Evolutionary conservation across 371 early-diverging fungal species (phyloP).

Genomic region (Mucor saturninus): DNA sequence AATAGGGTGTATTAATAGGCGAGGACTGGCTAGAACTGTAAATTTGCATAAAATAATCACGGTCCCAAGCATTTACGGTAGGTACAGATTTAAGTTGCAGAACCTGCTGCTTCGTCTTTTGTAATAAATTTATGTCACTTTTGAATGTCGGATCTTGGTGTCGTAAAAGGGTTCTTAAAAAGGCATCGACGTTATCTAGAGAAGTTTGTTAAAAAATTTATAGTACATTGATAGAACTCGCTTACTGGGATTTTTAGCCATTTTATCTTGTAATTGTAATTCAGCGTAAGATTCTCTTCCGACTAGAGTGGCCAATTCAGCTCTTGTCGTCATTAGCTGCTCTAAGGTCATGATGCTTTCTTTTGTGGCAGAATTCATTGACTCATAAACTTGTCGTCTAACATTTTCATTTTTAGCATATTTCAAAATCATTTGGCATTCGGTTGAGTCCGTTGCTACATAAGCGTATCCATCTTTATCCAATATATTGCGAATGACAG

Average conservation of each 20-base stretch:
- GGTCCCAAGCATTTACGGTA: conserved; percentile 77
- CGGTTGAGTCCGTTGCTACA: conserved; percentile 59
- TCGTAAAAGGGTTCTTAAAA: conserved; percentile 71
- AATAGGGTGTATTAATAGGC: conserved; percentile 58
- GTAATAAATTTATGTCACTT: conserved; percentile 54
- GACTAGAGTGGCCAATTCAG: conserved; percentile 76
- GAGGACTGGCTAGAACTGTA: conserved; percentile 27
- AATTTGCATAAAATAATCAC: conserved; percentile 67
- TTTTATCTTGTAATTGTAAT: conserved; percentile 87
- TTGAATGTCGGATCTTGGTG: conserved; percentile 58
- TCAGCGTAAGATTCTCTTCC: conserved; percentile 84
- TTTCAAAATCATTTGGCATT: conserved; percentile 67
- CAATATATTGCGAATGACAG: conserved; percentile 17
- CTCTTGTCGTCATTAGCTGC: conserved; percentile 72
- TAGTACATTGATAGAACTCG: not conserved
- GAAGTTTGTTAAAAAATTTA: too few relatives aligned
- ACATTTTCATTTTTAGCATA: conserved; percentile 65
- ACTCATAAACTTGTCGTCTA: conserved; percentile 74
- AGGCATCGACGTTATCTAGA: conserved; percentile 79
- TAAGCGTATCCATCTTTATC: conserved; percentile 38
- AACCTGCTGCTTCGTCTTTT: conserved; percentile 46
- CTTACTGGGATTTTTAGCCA: conserved; percentile 86
- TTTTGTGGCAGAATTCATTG: conserved; percentile 71
- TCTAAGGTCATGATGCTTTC: conserved; percentile 74
- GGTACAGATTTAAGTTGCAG: conserved; percentile 29